Evolutionary conservation across 768 basidiomycete genomes (phyloP).

Genomic region (Russula abietina): DNA sequence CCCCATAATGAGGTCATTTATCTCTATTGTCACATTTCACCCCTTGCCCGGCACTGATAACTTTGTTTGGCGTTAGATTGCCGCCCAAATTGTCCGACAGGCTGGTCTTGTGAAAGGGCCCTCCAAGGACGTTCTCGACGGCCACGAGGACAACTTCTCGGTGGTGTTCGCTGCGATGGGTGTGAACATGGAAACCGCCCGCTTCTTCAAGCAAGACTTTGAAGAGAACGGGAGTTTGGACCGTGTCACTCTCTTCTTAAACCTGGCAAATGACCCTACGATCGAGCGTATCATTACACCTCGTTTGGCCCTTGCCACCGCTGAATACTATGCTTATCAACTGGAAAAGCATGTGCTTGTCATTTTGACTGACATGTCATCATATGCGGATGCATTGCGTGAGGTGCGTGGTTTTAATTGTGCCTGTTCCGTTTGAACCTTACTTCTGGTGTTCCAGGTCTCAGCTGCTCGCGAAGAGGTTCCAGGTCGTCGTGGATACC

Average conservation of each 20-base stretch:
- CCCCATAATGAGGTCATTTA: constrained; percentile 90
- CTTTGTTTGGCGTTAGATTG: constrained; percentile 55
- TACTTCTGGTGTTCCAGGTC: constrained; percentile 45
- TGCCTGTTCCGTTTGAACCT: constrained; percentile 7
- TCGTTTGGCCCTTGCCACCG: constrained; percentile 94
- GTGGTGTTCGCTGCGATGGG: constrained; percentile 99
- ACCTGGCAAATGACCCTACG: constrained; percentile 97
- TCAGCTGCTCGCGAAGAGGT: constrained; percentile 99
- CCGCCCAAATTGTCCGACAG: constrained; percentile 99
- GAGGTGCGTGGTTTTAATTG: constrained; percentile 51
- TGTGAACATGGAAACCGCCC: constrained; percentile 99
- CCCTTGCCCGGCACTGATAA: constrained; percentile 12
- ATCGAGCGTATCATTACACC: constrained; percentile 99
- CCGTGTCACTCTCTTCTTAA: constrained; percentile 96
- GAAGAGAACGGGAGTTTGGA: constrained; percentile 97
- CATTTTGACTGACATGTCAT: constrained; percentile 98
- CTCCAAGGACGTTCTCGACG: constrained; percentile 95
- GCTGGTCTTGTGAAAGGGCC: constrained; percentile 95
- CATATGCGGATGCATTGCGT: constrained; percentile 93
- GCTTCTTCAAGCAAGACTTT: constrained; percentile 99
- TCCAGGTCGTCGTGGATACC: constrained; percentile 98
- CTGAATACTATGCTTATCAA: constrained; percentile 99
- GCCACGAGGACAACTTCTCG: constrained; percentile 99
- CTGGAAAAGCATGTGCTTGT: constrained; percentile 99
- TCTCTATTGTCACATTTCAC: constrained; percentile 11